Percentiles rank a stretch among this genome's conserved stretches.
phyloP scores from a whole-genome alignment of 2,329 filamentous ascomycete genomes.

The Dendryphion nanum region DNA sequence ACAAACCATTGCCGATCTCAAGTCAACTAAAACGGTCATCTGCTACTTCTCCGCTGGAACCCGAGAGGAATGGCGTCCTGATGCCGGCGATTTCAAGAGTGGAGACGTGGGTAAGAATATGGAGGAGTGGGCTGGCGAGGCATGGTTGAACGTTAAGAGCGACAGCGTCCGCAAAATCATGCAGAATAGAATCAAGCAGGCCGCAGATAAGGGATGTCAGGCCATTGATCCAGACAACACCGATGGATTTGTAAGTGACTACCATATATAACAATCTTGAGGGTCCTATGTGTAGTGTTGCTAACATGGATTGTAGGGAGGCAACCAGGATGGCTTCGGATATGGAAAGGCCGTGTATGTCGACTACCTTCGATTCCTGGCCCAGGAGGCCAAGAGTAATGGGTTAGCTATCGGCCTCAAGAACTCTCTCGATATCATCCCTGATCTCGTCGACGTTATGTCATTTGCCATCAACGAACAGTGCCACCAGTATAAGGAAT shows the following conservation, averaged over 20 bases:
- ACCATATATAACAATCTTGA: background rate
- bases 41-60: conserved; percentile 73
- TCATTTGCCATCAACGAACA: conserved; percentile 70
- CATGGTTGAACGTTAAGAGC: conserved; percentile 62
- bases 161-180: conserved; percentile 61
- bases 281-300: background rate
- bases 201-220: conserved; percentile 60
- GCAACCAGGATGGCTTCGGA: conserved; percentile 60
- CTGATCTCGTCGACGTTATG: conserved; percentile 48
- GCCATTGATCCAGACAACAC: conserved; percentile 70
- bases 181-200: conserved; percentile 57
- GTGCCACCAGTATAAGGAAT: conserved; percentile 43
- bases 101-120: conserved; percentile 57
- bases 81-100: conserved; percentile 34
- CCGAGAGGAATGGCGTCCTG: conserved; percentile 60
- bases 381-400: conserved; percentile 50
- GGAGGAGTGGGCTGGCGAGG: conserved; percentile 64
- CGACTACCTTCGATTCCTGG: conserved; percentile 60
- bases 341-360: conserved; percentile 57
- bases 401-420: conserved; percentile 65
- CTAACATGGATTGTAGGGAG: conserved; percentile 8
- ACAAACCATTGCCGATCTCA: conserved; percentile 44
- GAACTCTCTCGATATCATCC: conserved; percentile 62
- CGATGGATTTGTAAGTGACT: conserved; percentile 56
- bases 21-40: conserved; percentile 57